These are phyloP conservation scores for Lumnitzera littorea DNA, from an alignment of 345 rosid species.

Conservation along the genomic window DNA sequence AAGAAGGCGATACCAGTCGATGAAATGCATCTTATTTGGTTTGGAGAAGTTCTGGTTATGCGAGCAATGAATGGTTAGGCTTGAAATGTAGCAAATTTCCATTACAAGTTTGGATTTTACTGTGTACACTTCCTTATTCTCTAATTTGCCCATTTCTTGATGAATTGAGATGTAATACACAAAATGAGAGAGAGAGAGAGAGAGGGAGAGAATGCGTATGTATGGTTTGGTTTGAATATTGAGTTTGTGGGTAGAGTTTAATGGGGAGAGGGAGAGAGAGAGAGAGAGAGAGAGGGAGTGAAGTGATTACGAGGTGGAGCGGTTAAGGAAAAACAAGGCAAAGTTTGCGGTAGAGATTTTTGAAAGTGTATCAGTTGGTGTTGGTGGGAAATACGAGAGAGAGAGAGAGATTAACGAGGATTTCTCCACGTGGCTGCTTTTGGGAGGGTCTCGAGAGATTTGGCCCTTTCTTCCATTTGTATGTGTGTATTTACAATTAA, in stretches of 20 bases:
- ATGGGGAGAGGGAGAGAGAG: background rate
- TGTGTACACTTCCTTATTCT: slow-evolving; percentile 22
- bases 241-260: background rate
- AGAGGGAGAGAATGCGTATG: no score
- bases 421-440: no score
- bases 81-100: slow-evolving; percentile 61
- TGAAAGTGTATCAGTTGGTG: slow-evolving; percentile 65
- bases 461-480: no score
- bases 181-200: no score
- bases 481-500: no score
- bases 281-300: slow-evolving; percentile 1
- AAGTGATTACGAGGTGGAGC: slow-evolving; percentile 27
- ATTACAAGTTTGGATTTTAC: slow-evolving; percentile 40
- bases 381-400: slow-evolving; percentile 33
- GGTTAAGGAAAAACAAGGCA: slow-evolving; percentile 54
- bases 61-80: slow-evolving; percentile 34
- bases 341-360: slow-evolving; percentile 48
- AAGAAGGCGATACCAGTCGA: slow-evolving; percentile 87
- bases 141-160: no score
- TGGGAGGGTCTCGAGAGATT: no score
- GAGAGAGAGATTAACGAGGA: no score
- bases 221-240: no score
- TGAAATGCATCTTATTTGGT: slow-evolving; percentile 32
- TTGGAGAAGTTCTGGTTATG: slow-evolving; percentile 23
- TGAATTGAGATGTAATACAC: no score